Evolutionary conservation across 1,284 basidiomycete species (phyloP).

Genomic region (Microbotryum silenes-acaulis): DNA sequence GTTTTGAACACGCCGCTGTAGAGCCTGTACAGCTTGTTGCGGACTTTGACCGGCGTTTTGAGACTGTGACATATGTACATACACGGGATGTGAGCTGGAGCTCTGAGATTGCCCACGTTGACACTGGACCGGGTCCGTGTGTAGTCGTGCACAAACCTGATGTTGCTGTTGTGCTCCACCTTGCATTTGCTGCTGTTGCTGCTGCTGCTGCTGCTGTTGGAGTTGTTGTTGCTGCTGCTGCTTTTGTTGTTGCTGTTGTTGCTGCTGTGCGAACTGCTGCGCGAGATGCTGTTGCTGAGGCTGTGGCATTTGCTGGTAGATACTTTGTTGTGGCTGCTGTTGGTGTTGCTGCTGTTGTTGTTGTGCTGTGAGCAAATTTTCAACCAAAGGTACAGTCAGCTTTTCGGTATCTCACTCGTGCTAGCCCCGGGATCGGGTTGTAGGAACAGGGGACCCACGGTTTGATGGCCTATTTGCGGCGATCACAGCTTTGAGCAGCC

Average conservation of each 20-base stretch:
- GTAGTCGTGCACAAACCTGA: neutral
- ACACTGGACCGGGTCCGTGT: too few species aligned
- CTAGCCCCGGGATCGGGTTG: neutral
- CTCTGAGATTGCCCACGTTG: neutral
- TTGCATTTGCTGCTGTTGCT: slow-evolving; percentile 5
- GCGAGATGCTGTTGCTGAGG: neutral
- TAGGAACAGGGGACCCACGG: neutral
- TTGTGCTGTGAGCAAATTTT: neutral
- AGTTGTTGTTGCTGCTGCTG: neutral
- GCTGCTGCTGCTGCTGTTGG: neutral
- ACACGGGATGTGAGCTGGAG: neutral
- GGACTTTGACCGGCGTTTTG: neutral
- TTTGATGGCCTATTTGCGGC: neutral
- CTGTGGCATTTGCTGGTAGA: neutral
- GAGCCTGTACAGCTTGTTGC: slow-evolving; percentile 26
- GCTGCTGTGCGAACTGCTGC: slow-evolving; percentile 2
- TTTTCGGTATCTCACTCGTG: too few species aligned
- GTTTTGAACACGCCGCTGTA: slow-evolving; percentile 22
- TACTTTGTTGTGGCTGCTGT: slow-evolving; percentile 1
- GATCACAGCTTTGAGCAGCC: slow-evolving; percentile 21
- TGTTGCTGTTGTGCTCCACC: neutral
- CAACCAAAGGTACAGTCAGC: too few species aligned
- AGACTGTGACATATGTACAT: neutral
- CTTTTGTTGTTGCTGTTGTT: neutral
- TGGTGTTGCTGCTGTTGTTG: slow-evolving; percentile 6